Conservation (phyloP, 768 basidiomycete genomes). For the Panellus pusillus region DNA sequence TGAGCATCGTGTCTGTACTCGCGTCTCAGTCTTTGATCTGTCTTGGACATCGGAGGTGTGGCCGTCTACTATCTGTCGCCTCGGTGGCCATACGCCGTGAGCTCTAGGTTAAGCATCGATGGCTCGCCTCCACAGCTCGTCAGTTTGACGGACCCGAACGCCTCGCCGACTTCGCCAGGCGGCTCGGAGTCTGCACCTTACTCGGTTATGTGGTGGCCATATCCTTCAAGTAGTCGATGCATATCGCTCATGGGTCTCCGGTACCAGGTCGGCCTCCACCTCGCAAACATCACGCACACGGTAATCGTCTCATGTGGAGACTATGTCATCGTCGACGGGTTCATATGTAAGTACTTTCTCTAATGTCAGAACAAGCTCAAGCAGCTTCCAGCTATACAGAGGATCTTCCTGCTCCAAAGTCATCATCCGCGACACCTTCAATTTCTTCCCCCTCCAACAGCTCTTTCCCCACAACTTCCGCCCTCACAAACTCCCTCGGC, state of each 20-base stretch:
- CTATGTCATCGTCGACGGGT: conserved; percentile 12
- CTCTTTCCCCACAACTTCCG: background rate
- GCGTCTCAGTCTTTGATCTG: background rate
- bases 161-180: conserved; percentile 1
- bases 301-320: conserved; percentile 12
- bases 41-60: conserved; percentile 5
- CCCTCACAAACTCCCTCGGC: background rate
- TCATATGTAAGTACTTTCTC: conserved; percentile 10
- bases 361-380: background rate
- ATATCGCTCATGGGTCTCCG: no score
- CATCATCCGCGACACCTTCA: background rate
- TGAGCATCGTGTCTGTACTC: background rate
- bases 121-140: conserved; percentile 1
- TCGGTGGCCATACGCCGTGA: conserved; percentile 16
- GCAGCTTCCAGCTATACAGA: conserved; percentile 2
- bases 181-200: conserved; percentile 1
- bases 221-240: no score
- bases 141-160: conserved; percentile 8
- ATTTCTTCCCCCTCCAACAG: background rate
- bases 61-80: conserved; percentile 17
- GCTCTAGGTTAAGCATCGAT: conserved; percentile 9
- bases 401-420: background rate
- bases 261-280: background rate
- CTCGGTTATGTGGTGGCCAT: conserved; percentile 4
- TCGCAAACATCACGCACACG: conserved; percentile 12